Percentiles rank a stretch among this genome's conserved stretches.
phyloP scores from a whole-genome alignment of 2,329 filamentous ascomycete species.

The Aspergillus brasiliensis region DNA sequence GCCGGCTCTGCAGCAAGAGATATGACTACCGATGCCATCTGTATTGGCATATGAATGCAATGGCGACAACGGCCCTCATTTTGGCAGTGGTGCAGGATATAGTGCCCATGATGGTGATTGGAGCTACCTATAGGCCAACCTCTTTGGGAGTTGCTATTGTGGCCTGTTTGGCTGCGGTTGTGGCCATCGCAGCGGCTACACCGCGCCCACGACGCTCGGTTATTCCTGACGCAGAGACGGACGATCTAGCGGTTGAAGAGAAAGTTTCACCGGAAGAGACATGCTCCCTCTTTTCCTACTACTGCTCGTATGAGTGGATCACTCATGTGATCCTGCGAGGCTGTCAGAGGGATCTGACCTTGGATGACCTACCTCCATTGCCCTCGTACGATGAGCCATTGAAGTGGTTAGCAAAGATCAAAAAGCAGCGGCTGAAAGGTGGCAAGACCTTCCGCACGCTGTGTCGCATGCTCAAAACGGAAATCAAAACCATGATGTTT shows the following conservation, averaged over 20 bases:
- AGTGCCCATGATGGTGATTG: conserved; percentile 29
- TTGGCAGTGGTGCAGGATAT: conserved; percentile 26
- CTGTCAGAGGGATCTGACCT: conserved; percentile 29
- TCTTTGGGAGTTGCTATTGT: conserved; percentile 21
- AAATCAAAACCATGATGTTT: conserved; percentile 30
- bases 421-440: conserved; percentile 25
- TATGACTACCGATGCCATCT: conserved; percentile 15
- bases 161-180: conserved; percentile 19
- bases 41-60: conserved; percentile 29
- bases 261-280: conserved; percentile 33
- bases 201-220: conserved; percentile 23
- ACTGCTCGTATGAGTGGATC: conserved; percentile 38
- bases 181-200: conserved; percentile 19
- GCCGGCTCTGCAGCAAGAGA: conserved; percentile 20
- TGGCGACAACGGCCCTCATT: conserved; percentile 20
- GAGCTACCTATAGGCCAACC: conserved; percentile 19
- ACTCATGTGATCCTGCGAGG: conserved; percentile 34
- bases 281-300: conserved; percentile 36
- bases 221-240: conserved; percentile 20
- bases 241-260: conserved; percentile 9
- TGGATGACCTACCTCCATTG: conserved; percentile 36
- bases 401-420: conserved; percentile 29
- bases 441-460: conserved; percentile 32
- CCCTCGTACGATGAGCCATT: conserved; percentile 34
- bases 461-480: conserved; percentile 25